Evolutionary conservation across 495 filamentous ascomycete species (phyloP).

Genomic region (Daldinia childiae): DNA sequence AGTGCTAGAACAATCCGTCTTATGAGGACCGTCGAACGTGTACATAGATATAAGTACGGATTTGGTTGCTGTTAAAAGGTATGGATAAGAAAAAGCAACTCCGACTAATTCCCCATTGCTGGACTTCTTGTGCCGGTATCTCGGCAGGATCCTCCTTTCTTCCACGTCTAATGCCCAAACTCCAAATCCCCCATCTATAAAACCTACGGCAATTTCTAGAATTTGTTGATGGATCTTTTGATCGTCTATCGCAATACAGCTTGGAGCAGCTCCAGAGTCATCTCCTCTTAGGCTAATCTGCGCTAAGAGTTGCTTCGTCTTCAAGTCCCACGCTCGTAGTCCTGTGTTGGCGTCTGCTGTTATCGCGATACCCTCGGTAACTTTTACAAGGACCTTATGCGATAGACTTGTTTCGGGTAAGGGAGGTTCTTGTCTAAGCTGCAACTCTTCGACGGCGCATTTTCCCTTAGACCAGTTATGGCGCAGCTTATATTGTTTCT

Average conservation of each 20-base stretch:
- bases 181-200: constrained; percentile 76
- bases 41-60: constrained; percentile 80
- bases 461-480: constrained; percentile 92
- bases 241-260: constrained; percentile 72
- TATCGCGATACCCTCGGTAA: constrained; percentile 78
- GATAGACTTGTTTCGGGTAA: constrained; percentile 18
- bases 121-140: constrained; percentile 65
- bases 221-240: constrained; percentile 45
- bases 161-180: constrained; percentile 68
- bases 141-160: constrained; percentile 53
- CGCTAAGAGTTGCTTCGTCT: constrained; percentile 65
- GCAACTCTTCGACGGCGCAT: constrained; percentile 80
- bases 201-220: constrained; percentile 74
- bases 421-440: constrained; percentile 57
- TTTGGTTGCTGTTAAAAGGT: constrained; percentile 78
- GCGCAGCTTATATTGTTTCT: constrained; percentile 85
- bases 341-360: constrained; percentile 76
- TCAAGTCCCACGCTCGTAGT: constrained; percentile 81
- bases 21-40: constrained; percentile 59
- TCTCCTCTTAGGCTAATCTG: constrained; percentile 49
- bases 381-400: constrained; percentile 67
- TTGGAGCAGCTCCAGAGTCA: constrained; percentile 58
- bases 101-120: constrained; percentile 75
- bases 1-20: background rate
- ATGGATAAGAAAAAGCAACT: constrained; percentile 78